Conservation (phyloP, 768 basidiomycete genomes). For the Candolleomyces efflorescens region DNA sequence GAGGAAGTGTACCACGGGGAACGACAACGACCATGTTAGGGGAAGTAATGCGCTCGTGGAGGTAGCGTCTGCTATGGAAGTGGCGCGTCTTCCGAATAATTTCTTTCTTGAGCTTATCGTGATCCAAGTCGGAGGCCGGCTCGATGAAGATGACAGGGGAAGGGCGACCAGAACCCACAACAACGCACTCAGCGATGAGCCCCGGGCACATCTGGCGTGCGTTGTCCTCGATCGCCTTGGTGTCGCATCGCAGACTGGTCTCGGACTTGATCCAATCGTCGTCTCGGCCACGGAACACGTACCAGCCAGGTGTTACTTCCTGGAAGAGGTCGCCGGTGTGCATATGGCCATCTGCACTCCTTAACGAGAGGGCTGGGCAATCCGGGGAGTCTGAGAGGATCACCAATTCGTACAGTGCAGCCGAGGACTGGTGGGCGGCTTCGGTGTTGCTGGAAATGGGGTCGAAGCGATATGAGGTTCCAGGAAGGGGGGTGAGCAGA, state of each 20-base stretch:
- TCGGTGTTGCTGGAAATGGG: slow-evolving; percentile 46
- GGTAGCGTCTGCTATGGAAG: slow-evolving; percentile 71
- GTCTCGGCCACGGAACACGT: slow-evolving; percentile 65
- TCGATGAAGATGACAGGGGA: slow-evolving; percentile 77
- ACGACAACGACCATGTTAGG: slow-evolving; percentile 66
- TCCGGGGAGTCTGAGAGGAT: slow-evolving; percentile 64
- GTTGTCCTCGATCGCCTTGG: slow-evolving; percentile 79
- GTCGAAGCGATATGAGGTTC: slow-evolving; percentile 63
- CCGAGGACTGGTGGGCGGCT: slow-evolving; percentile 49
- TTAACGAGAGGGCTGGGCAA: slow-evolving; percentile 58
- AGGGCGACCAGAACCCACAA: slow-evolving; percentile 72
- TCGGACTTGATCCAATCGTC: slow-evolving; percentile 88
- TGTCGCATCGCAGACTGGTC: slow-evolving; percentile 74
- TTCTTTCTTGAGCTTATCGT: slow-evolving; percentile 59
- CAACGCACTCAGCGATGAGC: slow-evolving; percentile 69
- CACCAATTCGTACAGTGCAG: slow-evolving; percentile 61
- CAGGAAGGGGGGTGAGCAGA: slow-evolving; percentile 54
- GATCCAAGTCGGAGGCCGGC: slow-evolving; percentile 47
- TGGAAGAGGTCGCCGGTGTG: slow-evolving; percentile 83
- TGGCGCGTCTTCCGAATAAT: slow-evolving; percentile 68
- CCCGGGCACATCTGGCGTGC: slow-evolving; percentile 58
- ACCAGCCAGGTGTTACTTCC: slow-evolving; percentile 53
- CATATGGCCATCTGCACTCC: slow-evolving; percentile 63
- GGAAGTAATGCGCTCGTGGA: slow-evolving; percentile 72
- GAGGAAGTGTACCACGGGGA: slow-evolving; percentile 58